Evolutionary conservation across 345 rosid genomes (phyloP), one percentile per base, ranked within the genome.

Genomic region (Hibiscus tridactylites): DNA sequence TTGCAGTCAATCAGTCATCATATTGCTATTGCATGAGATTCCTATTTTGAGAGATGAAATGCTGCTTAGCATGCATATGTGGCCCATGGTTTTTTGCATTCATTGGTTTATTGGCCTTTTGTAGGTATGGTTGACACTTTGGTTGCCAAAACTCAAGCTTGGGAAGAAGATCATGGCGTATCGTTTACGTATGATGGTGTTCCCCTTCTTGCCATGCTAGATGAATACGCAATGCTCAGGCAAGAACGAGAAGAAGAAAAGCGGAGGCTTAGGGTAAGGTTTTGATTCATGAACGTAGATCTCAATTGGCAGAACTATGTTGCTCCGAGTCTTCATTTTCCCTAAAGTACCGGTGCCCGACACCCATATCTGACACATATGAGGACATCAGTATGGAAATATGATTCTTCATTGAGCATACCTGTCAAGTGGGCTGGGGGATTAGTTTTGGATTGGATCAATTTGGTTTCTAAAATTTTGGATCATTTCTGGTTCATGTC

Each of bases 181-280:
- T 79, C 88, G 11, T 92, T 90, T 76, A 79, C 86, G 47, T 92
- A 95, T 71, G 99, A 95, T 76, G 97, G 99, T 0, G 91, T 95
- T 75, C 93, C 96, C 54, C 87, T 95, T 10, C 93, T 95, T 28
- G 97, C 97, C 62, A 92, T 92, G 97, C 87, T 95, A 19, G 97
- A 95, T 76, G 99, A 92, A 77, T 95, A 95, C 59, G 89, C 91
- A 70, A 85, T 90, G 88, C 89, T 92, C 61, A 86, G 91, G 79
- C 97, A 89, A 70, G 97, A 95, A 85, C 80, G 96, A 77, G 97
- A 92, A 83, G 97, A 95, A 72, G 97, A 95, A 83, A 92, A 92
- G 64, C 84, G 92, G 60, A 87, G 92, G 75, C 61, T 89, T 72
- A 90, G 86, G 81, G 97, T 92, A 71, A 82, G 89, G 39, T 24